Base-by-base conservation (phyloP, 2,329 filamentous ascomycete species). In the Talaromyces sp. region DNA sequence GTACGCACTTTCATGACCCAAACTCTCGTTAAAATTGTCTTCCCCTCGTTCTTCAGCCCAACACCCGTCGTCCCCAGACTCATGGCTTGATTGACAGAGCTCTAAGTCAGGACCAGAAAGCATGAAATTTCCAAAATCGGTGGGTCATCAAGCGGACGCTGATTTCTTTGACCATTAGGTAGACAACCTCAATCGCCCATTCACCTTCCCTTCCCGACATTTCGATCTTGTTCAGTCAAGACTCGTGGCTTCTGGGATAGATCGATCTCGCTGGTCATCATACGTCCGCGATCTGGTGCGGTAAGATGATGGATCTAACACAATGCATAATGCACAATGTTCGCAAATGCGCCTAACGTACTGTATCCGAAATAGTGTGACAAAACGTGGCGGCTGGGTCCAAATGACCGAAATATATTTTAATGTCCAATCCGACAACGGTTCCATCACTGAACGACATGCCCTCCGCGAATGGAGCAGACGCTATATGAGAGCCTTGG, bases 401-500 rank as follows among this genome's bases (percentile, higher is more conserved):
- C 92, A 97, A 73, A 89, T 96, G 84, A 86, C 91, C n/a, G 93
- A 97, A 73, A 86, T 93, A 71, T 92, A 96, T 73, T 89, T 89
- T 75, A 92, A 92, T 69, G 88, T 91, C 31, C 93, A 96, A 75
- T 96, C 92, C 0, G 88, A 94, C 70, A 96, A 91, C 71, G 92
- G 92, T 5, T 87, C 86, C n/a, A 79, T 95, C 70, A 88, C 86
- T 11, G 84, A 88, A 60, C 84, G 84, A 61, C 85, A 90, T 73
- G 89, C 87, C 1, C 80, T 93, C 60, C 75, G 81, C 64, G 74
- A 85, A 68, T 92, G 90, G 90, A 92, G 89, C 57, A 83, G 82
- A 61, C 80, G 81, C 63, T 90, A 91, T 73, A 78, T 89, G 69
- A 80, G 84, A 66, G 85, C 87, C 35, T 77, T 90, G 72, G 84